Evolutionary conservation across 192 early-diverging fungal species (phyloP), one percentile per base, ranked within the genome.

Genomic region (Umbelopsis vinacea): DNA sequence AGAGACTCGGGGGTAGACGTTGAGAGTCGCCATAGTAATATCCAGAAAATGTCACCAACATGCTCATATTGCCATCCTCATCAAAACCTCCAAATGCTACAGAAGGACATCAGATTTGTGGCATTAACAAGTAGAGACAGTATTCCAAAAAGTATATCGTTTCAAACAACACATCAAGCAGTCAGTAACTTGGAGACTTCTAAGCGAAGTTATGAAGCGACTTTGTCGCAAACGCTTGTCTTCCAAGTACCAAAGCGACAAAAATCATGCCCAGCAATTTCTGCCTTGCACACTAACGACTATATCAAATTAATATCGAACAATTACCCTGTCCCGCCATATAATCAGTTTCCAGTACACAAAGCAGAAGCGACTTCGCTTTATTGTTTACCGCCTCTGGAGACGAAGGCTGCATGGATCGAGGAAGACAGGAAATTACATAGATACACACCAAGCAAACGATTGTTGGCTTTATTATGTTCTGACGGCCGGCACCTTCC

Each of bases 201-300:
- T 0, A 63, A 63, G 5, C 8, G 57, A 37, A 63, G 15, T 4
- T 63, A 63, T 14, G 57, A 63, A 19, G 19, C 33, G 14, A 26
- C 57, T 37, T 12, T 63, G 6, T 63, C 57, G 5, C 57, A 63
- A 37, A 37, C 57, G 19, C 57, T 63, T 12, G 57, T 63, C 14
- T 37, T 63, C 37, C 57, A 63, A 37, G 57, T 63, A 15, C 57
- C 57, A 14, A 63, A 63, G 12, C 57, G 57, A 5, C 57, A 63
- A 35, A 63, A 63, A 33, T 63, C 57, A 35, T 63, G 57, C 37
- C 57, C 57, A 35, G 57, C 57, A 17, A 63, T 63, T 29, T 63
- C 57, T 37, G 57, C 57, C 4, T 26, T 63, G 17, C 14, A 37
- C 33, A 37, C 7, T 14, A 63, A 37, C 33, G 19, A 19, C 12